Percentiles rank a stretch among this genome's conserved stretches.
These are phyloP conservation scores for Cryptococcus sp. DNA, from an alignment of 1,284 basidiomycete species.

Conservation along the genomic window DNA sequence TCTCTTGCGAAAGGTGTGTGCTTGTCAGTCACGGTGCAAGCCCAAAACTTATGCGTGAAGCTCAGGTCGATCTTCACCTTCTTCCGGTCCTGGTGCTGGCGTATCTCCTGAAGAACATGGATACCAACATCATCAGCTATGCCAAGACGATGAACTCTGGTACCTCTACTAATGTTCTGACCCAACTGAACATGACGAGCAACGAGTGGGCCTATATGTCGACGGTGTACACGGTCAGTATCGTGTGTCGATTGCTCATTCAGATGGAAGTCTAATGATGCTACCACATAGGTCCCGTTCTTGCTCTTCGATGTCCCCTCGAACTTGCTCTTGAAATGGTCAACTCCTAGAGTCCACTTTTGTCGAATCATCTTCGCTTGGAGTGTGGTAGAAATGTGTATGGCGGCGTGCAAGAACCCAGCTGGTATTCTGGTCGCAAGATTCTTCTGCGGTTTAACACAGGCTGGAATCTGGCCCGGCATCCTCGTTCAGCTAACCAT, in stretches of 20 bases:
- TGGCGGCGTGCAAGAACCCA: slow-evolving; percentile 10
- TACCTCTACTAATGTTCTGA: slow-evolving; percentile 11
- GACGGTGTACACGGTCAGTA: slow-evolving; percentile 5
- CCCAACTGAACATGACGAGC: slow-evolving; percentile 13
- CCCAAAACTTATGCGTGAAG: too few relatives aligned
- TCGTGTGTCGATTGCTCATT: not conserved
- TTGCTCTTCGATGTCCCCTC: slow-evolving; percentile 16
- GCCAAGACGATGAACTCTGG: slow-evolving; percentile 13
- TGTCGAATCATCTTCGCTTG: slow-evolving; percentile 16
- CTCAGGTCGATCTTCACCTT: slow-evolving; percentile 7
- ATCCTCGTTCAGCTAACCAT: not conserved
- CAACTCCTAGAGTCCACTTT: slow-evolving; percentile 12
- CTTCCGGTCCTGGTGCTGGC: slow-evolving; percentile 14
- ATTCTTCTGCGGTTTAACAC: slow-evolving; percentile 6
- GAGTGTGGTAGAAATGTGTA: slow-evolving; percentile 3
- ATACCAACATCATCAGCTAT: slow-evolving; percentile 13
- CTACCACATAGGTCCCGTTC: slow-evolving; percentile 7
- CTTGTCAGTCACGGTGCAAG: too few relatives aligned
- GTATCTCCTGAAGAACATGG: slow-evolving; percentile 19
- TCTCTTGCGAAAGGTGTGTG: too few relatives aligned
- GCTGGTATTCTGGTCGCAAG: slow-evolving; percentile 3
- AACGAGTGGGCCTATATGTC: slow-evolving; percentile 12
- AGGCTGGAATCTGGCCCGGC: not conserved
- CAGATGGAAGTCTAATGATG: not conserved
- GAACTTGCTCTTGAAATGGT: slow-evolving; percentile 15